Evolutionary conservation across 306 rosid genomes (phyloP), one percentile per base, ranked within the genome.

Genomic region (Pueraria montana): DNA sequence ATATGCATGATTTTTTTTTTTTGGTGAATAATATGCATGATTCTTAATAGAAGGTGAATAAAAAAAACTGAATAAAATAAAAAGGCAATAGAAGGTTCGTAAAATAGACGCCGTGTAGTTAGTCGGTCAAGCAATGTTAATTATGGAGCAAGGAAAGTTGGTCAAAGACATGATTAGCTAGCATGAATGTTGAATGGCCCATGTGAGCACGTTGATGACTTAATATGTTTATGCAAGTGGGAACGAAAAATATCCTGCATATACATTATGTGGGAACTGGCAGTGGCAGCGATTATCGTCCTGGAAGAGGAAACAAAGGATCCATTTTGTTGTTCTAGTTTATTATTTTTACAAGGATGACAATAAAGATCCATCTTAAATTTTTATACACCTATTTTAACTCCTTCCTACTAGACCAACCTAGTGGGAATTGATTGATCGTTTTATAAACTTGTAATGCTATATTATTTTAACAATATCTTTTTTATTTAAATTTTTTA

Each of bases 101-200:
- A 43, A n/a, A 52, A 32, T 59, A 5, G 32, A 73, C 7, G 27
- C 32, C 18, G 18, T n/a, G 10, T 52, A 32, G 45, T 11, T n/a
- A 3, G 72, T 67, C 30, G 50, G 50, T 36, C 21, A 53, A 52
- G 20, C 65, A 74, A 74, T 34, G 17, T 16, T 24, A 76, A 74
- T 53, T 55, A 74, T 0, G 17, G 68, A 23, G 4, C 16, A 17
- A 24, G 63, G 20, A 32, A 75, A 9, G 24, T 40, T 40, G 70
- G 80, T 76, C 80, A 59, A 76, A 58, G 58, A 43, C 24, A 76
- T 43, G 24, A 59, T 59, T 59, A 34, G 50, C 42, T 52, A 20
- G 78, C 36, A 10, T 30, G 10, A 27, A 62, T 62, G 8, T 62
- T 62, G 26, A 72, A 50, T 30, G 45, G 59, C n/a, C 16, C 30